phyloP scores from a whole-genome alignment of 768 basidiomycete genomes.

The Amyloporia xantha region DNA sequence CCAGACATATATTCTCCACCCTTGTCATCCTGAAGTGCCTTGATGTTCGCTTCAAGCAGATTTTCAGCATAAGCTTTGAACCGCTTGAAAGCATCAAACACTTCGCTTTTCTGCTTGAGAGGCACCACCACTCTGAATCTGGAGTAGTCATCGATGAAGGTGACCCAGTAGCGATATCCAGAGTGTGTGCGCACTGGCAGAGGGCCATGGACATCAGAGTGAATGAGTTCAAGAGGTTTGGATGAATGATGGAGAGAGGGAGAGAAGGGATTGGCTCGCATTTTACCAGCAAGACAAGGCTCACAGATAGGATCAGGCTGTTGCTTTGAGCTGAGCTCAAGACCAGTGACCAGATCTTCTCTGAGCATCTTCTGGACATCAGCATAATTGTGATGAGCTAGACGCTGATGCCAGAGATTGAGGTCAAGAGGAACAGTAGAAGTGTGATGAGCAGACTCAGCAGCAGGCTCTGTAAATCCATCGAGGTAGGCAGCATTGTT shows the following conservation, averaged over 20 bases:
- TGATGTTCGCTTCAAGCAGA: constrained; percentile 12
- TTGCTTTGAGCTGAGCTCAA: constrained; percentile 6
- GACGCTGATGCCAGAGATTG: constrained; percentile 20
- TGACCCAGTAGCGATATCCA: constrained; percentile 6
- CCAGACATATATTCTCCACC: constrained; percentile 21
- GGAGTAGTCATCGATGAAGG: constrained; percentile 9
- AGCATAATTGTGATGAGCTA: constrained; percentile 15
- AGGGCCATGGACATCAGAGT: constrained; percentile 20
- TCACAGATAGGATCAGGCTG: constrained; percentile 17
- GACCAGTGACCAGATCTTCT: constrained; percentile 12
- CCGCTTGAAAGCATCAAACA: constrained; percentile 20
- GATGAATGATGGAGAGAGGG: constrained; percentile 7
- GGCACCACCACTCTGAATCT: constrained; percentile 6
- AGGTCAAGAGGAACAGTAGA: constrained; percentile 1
- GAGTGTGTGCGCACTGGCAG: constrained; percentile 4
- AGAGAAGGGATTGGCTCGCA: constrained; percentile 17
- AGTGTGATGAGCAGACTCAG: not conserved
- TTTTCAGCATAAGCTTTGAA: constrained; percentile 28
- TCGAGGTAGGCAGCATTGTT: not conserved
- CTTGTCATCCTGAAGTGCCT: constrained; percentile 18
- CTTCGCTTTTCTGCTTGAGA: constrained; percentile 17
- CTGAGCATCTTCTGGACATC: constrained; percentile 6
- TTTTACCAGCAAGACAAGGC: constrained; percentile 17
- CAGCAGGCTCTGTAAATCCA: constrained; percentile 4
- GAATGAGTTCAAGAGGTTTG: constrained; percentile 15